Percentiles rank a stretch among this genome's conserved stretches.
Evolutionary conservation across 805 yeast genomes (phyloP).

Genomic region (Teunomyces barrocoloradensis): DNA sequence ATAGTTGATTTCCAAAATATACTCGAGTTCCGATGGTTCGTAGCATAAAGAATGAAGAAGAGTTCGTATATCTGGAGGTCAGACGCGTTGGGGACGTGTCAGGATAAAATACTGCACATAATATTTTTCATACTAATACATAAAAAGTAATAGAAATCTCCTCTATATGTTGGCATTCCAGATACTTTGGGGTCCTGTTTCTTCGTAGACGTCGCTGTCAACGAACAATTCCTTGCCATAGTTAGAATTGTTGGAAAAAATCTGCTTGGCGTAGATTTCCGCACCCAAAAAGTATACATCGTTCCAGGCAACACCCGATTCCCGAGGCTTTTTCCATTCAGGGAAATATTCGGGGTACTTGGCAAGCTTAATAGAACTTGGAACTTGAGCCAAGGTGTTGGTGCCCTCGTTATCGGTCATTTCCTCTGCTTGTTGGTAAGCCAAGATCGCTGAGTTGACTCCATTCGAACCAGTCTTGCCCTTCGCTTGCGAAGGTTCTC

Average conservation of each 20-base stretch:
- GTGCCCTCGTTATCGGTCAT: conserved; percentile 24
- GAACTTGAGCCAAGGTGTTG: conserved; percentile 58
- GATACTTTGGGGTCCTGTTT: conserved; percentile 75
- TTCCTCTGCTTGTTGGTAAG: conserved; percentile 44
- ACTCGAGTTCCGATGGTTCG: conserved; percentile 1
- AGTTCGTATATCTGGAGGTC: neutral
- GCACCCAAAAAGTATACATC: conserved; percentile 83
- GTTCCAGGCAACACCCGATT: conserved; percentile 57
- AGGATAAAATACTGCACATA: neutral
- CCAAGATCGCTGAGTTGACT: conserved; percentile 38
- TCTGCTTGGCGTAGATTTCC: conserved; percentile 82
- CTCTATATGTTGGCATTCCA: conserved; percentile 54
- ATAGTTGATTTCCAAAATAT: neutral
- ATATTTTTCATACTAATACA: conserved; percentile 3
- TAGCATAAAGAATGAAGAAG: neutral
- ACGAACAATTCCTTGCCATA: conserved; percentile 63
- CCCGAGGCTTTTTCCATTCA: conserved; percentile 74
- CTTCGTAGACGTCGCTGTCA: conserved; percentile 67
- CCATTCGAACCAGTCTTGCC: conserved; percentile 21
- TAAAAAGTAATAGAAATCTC: neutral
- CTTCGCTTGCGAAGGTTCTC: conserved; percentile 28
- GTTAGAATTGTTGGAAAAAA: conserved; percentile 57
- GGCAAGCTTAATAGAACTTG: conserved; percentile 65
- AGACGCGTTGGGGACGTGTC: conserved; percentile 3
- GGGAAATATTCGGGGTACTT: conserved; percentile 90